Base-by-base conservation (phyloP, 2,329 filamentous ascomycete genomes). In the Ophiosphaerella herpotricha region DNA sequence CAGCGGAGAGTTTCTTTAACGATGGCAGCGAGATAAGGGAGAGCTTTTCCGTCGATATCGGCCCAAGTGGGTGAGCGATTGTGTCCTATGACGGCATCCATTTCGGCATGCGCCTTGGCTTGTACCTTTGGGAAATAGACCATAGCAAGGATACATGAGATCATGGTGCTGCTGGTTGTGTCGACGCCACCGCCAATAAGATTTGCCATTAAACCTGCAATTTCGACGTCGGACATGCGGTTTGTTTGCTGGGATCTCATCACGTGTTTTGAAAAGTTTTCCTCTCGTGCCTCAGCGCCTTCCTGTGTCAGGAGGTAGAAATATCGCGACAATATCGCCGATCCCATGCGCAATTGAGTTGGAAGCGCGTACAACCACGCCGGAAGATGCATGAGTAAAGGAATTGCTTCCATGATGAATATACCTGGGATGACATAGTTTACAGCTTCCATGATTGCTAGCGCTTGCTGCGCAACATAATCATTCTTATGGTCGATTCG, bases 111-210 rank as follows among this genome's bases (percentile, higher is more conserved):
- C 14, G 31, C 31, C 18, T 42, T 48, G 16, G 21, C 13, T 23
- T 44, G 47, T 6, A 51, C 48, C 8, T 51, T 34, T 14, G 36
- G 43, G 43, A 46, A 51, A 16, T 38, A 36, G 5, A 32, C 38
- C 43, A 51, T 51, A 12, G 48, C 43, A 12, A 46, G 33, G 18
- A 51, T 51, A 38, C 35, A 42, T 11, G 24, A 37, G 9, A 51
- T 34, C 29, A 53, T 53, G 2, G 46, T 45, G 35, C 66, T 64
- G 5, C 66, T 67, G 5, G 68, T 65, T 1, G 74, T 76, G 36
- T 75, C 47, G 7, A 50, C 36, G 3, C 47, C 47, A 16, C 50
- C 50, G 33, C 46, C 46, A 21, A 53, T 45, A 13, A 53, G 40
- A 32, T 49, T 49, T 7, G 7, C 24, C 3, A 38, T 29, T 32